These are phyloP conservation scores for Ilyonectria mors-panacis DNA, from an alignment of 2,329 filamentous ascomycete genomes.

Conservation along the genomic window DNA sequence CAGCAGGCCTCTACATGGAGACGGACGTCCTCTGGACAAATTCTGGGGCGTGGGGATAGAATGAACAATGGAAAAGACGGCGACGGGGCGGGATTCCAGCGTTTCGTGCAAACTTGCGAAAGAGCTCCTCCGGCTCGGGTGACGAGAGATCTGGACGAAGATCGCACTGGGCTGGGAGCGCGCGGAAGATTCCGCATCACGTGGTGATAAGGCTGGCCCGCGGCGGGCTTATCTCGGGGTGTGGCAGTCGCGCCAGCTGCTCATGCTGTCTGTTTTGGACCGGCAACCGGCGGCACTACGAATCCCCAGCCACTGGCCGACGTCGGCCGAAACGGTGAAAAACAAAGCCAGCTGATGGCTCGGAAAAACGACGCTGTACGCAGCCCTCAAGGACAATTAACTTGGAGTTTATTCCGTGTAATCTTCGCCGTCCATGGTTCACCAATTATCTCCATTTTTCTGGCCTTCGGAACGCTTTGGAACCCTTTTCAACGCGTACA, in stretches of 20 bases:
- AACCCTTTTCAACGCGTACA: not conserved
- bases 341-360: not conserved
- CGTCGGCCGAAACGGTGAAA: constrained; percentile 32
- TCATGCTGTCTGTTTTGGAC: constrained; percentile 28
- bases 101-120: constrained; percentile 54
- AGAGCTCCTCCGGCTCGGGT: constrained; percentile 54
- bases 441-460: not conserved
- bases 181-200: constrained; percentile 53
- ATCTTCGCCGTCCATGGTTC: not conserved
- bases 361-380: not conserved
- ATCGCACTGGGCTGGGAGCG: constrained; percentile 45
- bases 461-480: not conserved
- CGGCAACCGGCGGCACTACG: constrained; percentile 34
- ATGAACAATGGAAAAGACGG: constrained; percentile 35
- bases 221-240: constrained; percentile 41
- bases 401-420: not conserved
- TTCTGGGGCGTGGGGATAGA: constrained; percentile 23
- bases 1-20: constrained; percentile 56
- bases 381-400: not conserved
- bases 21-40: constrained; percentile 40
- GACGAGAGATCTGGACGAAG: constrained; percentile 54
- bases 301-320: constrained; percentile 32
- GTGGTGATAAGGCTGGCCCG: constrained; percentile 51
- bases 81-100: constrained; percentile 42
- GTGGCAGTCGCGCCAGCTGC: constrained; percentile 16